phyloP scores from a whole-genome alignment of 1,284 basidiomycete genomes.

The Meira nashicola region DNA sequence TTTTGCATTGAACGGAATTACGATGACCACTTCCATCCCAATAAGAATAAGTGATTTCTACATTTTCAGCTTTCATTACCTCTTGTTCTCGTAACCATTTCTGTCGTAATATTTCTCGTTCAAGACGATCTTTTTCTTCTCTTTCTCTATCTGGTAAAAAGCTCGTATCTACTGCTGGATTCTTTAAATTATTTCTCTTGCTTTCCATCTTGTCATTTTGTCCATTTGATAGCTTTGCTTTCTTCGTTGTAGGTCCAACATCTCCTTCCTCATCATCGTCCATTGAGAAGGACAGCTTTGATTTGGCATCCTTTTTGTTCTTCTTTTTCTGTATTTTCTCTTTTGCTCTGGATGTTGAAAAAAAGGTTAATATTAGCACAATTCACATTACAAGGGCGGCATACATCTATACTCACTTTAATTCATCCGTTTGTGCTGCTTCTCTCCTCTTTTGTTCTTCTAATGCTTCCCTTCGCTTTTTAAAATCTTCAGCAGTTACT shows the following conservation, averaged over 20 bases:
- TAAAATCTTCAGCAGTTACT: constrained; percentile 84
- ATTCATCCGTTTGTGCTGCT: constrained; percentile 61
- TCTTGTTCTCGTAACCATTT: constrained; percentile 89
- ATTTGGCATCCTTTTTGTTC: constrained; percentile 69
- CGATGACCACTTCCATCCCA: constrained; percentile 98
- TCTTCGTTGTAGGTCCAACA: constrained; percentile 17
- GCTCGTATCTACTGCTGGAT: constrained; percentile 92
- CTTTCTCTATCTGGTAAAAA: constrained; percentile 95
- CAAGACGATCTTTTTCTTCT: constrained; percentile 80
- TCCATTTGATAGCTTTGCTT: constrained; percentile 35
- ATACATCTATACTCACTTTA: constrained; percentile 10
- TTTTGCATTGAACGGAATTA: constrained; percentile 84
- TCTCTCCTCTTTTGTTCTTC: constrained; percentile 88
- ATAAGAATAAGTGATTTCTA: constrained; percentile 89
- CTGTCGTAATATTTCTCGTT: constrained; percentile 80
- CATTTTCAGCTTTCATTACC: constrained; percentile 76
- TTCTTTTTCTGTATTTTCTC: constrained; percentile 72
- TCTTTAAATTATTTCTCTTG: constrained; percentile 62
- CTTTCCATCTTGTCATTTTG: constrained; percentile 13
- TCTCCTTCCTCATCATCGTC: constrained; percentile 38
- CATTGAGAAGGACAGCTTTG: constrained; percentile 76
- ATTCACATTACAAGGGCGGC: not conserved
- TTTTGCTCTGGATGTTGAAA: not conserved
- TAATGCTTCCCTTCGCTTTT: constrained; percentile 69
- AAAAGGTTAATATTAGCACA: not conserved